A percentile compares a stretch with the other conserved stretches of the same genome.
Conservation (phyloP, 139 green algal species). For the Chlorella sp. region DNA sequence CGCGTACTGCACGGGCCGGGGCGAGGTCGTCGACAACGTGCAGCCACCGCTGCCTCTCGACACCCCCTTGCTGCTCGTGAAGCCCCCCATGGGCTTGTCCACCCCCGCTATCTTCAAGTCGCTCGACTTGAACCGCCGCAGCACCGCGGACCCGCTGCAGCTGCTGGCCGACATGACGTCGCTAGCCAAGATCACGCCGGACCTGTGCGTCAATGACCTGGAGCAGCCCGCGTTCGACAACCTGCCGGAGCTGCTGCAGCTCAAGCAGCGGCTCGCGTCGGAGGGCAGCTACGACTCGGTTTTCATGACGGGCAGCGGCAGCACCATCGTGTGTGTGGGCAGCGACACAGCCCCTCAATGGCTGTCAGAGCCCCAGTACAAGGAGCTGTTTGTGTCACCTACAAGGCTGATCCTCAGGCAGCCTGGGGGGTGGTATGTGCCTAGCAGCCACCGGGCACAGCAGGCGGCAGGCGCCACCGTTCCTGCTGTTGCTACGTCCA, state of each 20-base stretch:
- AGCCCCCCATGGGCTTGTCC: constrained; percentile 76
- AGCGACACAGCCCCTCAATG: constrained; percentile 52
- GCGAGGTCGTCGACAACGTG: constrained; percentile 92
- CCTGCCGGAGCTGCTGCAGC: constrained; percentile 69
- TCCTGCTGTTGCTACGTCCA: too few species aligned
- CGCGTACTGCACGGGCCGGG: constrained; percentile 93
- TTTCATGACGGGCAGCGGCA: constrained; percentile 97
- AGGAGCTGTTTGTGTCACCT: constrained; percentile 72
- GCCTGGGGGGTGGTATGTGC: constrained; percentile 62
- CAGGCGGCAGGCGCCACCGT: too few species aligned
- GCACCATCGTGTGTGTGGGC: constrained; percentile 83
- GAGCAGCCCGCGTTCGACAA: constrained; percentile 91
- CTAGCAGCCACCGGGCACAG: constrained; percentile 24
- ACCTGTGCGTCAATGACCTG: constrained; percentile 84
- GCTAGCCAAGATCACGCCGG: constrained; percentile 31
- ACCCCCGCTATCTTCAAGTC: constrained; percentile 92
- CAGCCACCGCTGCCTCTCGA: constrained; percentile 65
- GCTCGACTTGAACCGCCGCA: constrained; percentile 72
- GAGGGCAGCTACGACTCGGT: constrained; percentile 39
- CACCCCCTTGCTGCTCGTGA: constrained; percentile 87
- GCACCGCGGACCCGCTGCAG: constrained; percentile 65
- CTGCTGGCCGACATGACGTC: constrained; percentile 57
- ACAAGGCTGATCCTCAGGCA: constrained; percentile 68
- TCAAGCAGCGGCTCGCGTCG: constrained; percentile 71
- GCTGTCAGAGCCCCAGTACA: constrained; percentile 40